Conservation (phyloP, 164 flowering plant genomes). For the Vitis cinerea region DNA sequence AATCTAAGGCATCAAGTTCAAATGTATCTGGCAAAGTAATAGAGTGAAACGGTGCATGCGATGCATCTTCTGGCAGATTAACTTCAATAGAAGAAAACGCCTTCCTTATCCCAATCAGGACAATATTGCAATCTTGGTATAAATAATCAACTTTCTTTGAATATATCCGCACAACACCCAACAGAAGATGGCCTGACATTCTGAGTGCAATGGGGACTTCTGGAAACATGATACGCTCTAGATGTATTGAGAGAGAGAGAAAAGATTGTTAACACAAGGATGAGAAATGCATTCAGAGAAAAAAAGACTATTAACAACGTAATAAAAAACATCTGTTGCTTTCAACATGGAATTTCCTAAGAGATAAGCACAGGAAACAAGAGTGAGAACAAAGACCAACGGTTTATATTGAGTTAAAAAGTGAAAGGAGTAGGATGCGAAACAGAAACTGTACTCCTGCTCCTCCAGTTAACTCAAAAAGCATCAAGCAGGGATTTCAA, state of each 20-base stretch:
- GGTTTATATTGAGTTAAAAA: too few species aligned
- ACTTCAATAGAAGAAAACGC: constrained; percentile 37
- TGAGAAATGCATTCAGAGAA: not conserved
- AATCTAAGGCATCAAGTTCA: constrained; percentile 65
- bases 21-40: constrained; percentile 73
- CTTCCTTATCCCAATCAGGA: constrained; percentile 35
- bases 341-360: too few species aligned
- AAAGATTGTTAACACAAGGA: not conserved
- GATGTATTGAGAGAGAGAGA: not conserved
- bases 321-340: not conserved
- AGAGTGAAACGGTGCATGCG: constrained; percentile 61
- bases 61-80: constrained; percentile 66
- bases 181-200: constrained; percentile 77
- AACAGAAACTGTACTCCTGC: too few species aligned
- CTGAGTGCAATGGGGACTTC: constrained; percentile 87
- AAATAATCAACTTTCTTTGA: constrained; percentile 85
- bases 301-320: not conserved
- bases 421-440: too few species aligned
- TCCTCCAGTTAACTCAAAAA: too few species aligned
- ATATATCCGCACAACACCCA: constrained; percentile 91
- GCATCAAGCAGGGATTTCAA: too few species aligned
- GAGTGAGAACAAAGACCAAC: too few species aligned
- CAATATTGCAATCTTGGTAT: constrained; percentile 55
- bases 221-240: constrained; percentile 77
- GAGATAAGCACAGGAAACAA: too few species aligned